Percentiles rank a stretch among this genome's conserved stretches.
These are phyloP conservation scores for Tephrocybe sp. DNA, from an alignment of 768 basidiomycete genomes.

Conservation along the genomic window DNA sequence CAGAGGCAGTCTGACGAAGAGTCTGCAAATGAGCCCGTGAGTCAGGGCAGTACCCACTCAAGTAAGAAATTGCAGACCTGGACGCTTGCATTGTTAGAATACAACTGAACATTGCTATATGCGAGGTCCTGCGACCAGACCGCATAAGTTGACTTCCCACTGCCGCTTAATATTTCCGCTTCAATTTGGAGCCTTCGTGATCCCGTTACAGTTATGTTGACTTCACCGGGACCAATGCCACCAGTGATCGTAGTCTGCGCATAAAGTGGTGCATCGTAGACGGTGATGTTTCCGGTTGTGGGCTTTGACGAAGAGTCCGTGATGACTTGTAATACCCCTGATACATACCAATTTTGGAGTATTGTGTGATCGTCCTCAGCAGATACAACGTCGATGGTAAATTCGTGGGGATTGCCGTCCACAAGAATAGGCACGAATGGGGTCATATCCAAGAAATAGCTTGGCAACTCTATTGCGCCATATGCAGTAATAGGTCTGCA, in stretches of 20 bases:
- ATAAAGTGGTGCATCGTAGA: conserved; percentile 57
- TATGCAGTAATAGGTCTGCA: conserved; percentile 72
- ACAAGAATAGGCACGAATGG: conserved; percentile 73
- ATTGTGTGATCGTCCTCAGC: conserved; percentile 65
- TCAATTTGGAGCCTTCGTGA: conserved; percentile 59
- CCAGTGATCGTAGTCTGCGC: conserved; percentile 52
- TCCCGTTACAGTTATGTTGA: conserved; percentile 64
- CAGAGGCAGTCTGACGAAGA: conserved; percentile 40
- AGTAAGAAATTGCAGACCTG: conserved; percentile 30
- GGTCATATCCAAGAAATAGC: conserved; percentile 76
- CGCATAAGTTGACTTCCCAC: conserved; percentile 54
- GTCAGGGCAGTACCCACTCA: neutral
- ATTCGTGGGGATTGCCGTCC: conserved; percentile 66
- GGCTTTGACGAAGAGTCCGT: conserved; percentile 59
- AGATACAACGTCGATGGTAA: conserved; percentile 74
- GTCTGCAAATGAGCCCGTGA: conserved; percentile 28
- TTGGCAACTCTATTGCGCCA: conserved; percentile 75
- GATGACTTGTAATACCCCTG: conserved; percentile 67
- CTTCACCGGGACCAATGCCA: conserved; percentile 38
- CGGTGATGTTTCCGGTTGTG: conserved; percentile 68
- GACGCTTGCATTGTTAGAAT: conserved; percentile 43
- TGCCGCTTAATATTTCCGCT: conserved; percentile 59
- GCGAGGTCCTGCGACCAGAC: conserved; percentile 60
- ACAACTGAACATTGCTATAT: conserved; percentile 66
- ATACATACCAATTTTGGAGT: conserved; percentile 78